These are phyloP conservation scores for Penicillium samsonianum DNA, from an alignment of 495 filamentous ascomycete genomes.

Conservation along the genomic window DNA sequence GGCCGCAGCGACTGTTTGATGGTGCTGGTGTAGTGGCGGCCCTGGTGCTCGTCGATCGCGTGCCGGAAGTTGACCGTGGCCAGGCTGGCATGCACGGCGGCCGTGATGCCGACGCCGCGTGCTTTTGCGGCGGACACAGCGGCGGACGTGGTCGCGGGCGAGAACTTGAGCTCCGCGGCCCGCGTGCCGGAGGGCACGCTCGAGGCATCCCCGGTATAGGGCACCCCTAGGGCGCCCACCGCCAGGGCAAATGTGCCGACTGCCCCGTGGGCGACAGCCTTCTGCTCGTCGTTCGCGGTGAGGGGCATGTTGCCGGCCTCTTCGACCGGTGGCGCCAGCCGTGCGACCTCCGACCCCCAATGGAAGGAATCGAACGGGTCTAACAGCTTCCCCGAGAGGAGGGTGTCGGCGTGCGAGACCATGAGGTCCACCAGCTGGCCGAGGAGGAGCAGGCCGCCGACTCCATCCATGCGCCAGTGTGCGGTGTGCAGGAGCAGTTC, in stretches of 20 bases:
- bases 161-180: slow-evolving; percentile 12
- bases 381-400: slow-evolving; percentile 14
- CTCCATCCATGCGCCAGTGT: slow-evolving; percentile 39
- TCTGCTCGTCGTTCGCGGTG: slow-evolving; percentile 11
- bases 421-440: slow-evolving; percentile 25
- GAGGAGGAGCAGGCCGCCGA: slow-evolving; percentile 31
- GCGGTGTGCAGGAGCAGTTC: slow-evolving; percentile 29
- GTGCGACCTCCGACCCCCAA: slow-evolving; percentile 33
- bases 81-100: slow-evolving; percentile 32
- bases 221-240: slow-evolving; percentile 20
- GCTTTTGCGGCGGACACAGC: slow-evolving; percentile 18
- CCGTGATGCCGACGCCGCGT: slow-evolving; percentile 17
- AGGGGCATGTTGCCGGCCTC: slow-evolving; percentile 22
- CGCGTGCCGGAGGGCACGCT: slow-evolving; percentile 25
- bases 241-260: slow-evolving; percentile 18
- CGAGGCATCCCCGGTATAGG: slow-evolving; percentile 19
- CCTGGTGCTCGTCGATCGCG: slow-evolving; percentile 19
- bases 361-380: slow-evolving; percentile 10
- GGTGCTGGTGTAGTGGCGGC: slow-evolving; percentile 37
- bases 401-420: slow-evolving; percentile 14
- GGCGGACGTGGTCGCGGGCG: slow-evolving; percentile 16
- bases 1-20: slow-evolving; percentile 32
- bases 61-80: slow-evolving; percentile 28
- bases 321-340: slow-evolving; percentile 32
- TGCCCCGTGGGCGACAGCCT: slow-evolving; percentile 10